Evolutionary conservation across 2,329 filamentous ascomycete genomes (phyloP), one percentile per base, ranked within the genome.

Genomic region (Lithohypha guttulata): DNA sequence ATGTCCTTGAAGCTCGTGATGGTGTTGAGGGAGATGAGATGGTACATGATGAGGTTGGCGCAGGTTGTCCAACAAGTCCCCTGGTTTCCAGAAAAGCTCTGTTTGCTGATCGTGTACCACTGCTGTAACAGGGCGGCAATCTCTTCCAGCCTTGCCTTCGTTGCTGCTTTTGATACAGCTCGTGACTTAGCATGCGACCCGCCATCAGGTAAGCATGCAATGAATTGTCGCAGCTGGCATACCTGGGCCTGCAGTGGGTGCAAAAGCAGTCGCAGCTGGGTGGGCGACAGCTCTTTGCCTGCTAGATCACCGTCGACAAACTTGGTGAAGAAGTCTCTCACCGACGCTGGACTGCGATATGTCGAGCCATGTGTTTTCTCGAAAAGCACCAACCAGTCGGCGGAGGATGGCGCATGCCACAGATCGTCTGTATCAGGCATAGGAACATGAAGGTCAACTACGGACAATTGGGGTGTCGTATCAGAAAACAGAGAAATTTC

Each of bases 401-500:
- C 59, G 2, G 74, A 65, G 42, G 66, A 70, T 39, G 69, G 68
- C 1, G 77, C 69, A 46, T 71, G 65, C 79, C 79, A 83, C 3
- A 82, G 62, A 3, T 65, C 55, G 46, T 83, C 77, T 1, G 75
- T 57, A 48, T 71, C 68, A 9, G 79, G 79, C 53, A 84, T 71
- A 3, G 78, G 75, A 28, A 75, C 72, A 15, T 69, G 68, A 33
- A 82, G 70, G 42, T 83, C 77, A 20, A 71, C 77, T 39, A 81
- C 70, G 10, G 76, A 72, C 41, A 84, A 71, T 21, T 81, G 60
- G 0, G 77, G 74, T 2, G 68, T 65, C 1, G 68, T 72, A 51
- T 81, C 77, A 47, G 79, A 70, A 59, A 81, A 81, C 6, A 81
- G 61, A 33, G 75, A 73, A 40, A 81, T 62, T 56, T 84, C 80